Percentiles rank a stretch among this genome's conserved stretches.
phyloP scores from a whole-genome alignment of 2,329 filamentous ascomycete species.

The Colletotrichum tamarilloi region DNA sequence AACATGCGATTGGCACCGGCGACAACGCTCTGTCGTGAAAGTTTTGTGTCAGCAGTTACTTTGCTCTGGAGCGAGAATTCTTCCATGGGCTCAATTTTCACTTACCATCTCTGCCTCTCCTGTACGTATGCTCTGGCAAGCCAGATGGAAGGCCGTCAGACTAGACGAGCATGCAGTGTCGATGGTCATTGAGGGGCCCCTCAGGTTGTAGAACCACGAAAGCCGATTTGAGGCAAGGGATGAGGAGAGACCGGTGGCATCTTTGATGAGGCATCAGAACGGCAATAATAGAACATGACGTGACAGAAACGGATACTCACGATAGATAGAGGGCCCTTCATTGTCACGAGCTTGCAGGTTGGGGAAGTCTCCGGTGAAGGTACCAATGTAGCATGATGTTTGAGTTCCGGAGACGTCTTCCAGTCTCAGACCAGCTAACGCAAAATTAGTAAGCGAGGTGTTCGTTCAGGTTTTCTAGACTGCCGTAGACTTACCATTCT shows the following conservation, averaged over 20 bases:
- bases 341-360: slow-evolving; percentile 41
- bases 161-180: slow-evolving; percentile 50
- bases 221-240: slow-evolving; percentile 39
- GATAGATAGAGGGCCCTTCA: slow-evolving; percentile 36
- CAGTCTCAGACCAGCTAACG: slow-evolving; percentile 47
- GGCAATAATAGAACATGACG: slow-evolving; percentile 51
- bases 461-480: background rate
- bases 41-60: background rate
- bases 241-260: slow-evolving; percentile 61
- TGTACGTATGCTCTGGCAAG: slow-evolving; percentile 43
- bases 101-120: slow-evolving; percentile 42
- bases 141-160: slow-evolving; percentile 46
- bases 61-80: too few species aligned
- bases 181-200: slow-evolving; percentile 45
- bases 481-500: slow-evolving; percentile 58
- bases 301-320: slow-evolving; percentile 41
- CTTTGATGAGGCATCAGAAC: slow-evolving; percentile 47
- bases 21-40: slow-evolving; percentile 26
- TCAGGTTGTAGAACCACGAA: slow-evolving; percentile 43
- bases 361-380: slow-evolving; percentile 46
- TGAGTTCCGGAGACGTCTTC: slow-evolving; percentile 45
- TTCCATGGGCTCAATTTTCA: too few species aligned
- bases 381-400: slow-evolving; percentile 48
- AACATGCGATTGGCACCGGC: slow-evolving; percentile 40
- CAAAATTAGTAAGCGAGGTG: background rate